Evolutionary conservation across 2,329 filamentous ascomycete genomes (phyloP), one percentile per base, ranked within the genome.

Genomic region (Parastagonospora avenae): DNA sequence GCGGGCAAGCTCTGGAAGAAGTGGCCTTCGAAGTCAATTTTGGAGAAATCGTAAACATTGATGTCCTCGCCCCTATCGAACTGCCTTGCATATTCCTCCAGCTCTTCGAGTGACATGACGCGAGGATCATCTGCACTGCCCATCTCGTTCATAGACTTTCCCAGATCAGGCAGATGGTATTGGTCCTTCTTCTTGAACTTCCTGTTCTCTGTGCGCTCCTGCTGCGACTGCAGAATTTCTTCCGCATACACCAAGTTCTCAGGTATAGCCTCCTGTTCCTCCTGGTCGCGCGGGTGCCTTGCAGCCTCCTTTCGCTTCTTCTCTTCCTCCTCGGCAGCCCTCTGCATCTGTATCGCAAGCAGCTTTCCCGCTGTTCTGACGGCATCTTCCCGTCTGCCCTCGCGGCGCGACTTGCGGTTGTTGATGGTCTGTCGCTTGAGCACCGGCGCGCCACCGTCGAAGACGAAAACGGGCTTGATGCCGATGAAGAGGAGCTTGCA

Each of bases 401-500:
- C 94, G 31, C 94, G 83, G 54, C 92, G 82, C 52, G 83, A 83
- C 72, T 92, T 92, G 36, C 94, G 82, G 44, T 82, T 85, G 54
- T 85, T 85, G 54, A 99, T 92, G 0, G 94, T 99, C 72, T 95
- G 90, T 49, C 93, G 83, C 79, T 99, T 99, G 57, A 99, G 81
- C 2, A 85, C 81, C 0, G 95, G 95, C 0, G 94, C 95, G 37
- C 93, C 94, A 53, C 95, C 94, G 76, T 99, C 94, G 72, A 99
- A 99, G 11, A 99, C 92, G 73, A 99, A 99, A 38, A 99, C 92
- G 0, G 94, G 95, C 57, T 89, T 90, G 73, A 99, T 96, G 42
- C 95, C 94, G 68, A 94, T 93, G 83, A 93, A 99, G 1, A 99
- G 83, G 1, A 99, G 83, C 73, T 99, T 99, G 82, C 94, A 99